Conservation (phyloP, 805 yeast species). For the Saitoella complicata region DNA sequence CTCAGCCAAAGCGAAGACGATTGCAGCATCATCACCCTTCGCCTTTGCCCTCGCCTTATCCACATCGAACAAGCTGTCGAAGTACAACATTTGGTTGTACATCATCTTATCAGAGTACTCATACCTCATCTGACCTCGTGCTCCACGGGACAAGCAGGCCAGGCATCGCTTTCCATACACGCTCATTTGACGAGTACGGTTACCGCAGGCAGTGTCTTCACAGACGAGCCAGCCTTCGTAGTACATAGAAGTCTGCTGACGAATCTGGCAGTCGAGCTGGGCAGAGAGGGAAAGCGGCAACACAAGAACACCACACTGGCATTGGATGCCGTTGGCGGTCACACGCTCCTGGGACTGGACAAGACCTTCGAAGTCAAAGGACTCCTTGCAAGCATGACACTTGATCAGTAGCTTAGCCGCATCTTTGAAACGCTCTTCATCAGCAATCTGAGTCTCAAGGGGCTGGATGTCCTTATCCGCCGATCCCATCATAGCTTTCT, state of each 20-base stretch:
- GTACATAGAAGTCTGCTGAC: constrained; percentile 55
- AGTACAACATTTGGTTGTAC: constrained; percentile 63
- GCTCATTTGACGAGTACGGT: constrained; percentile 65
- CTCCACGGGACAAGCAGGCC: constrained; percentile 40
- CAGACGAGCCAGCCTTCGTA: constrained; percentile 79
- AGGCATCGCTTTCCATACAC: constrained; percentile 82
- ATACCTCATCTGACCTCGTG: constrained; percentile 70
- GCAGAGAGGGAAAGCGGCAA: constrained; percentile 40
- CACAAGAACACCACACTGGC: constrained; percentile 41
- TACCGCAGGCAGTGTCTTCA: constrained; percentile 71
- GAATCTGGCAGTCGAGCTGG: constrained; percentile 59
- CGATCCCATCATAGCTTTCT: constrained; percentile 13
- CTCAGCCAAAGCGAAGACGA: constrained; percentile 55
- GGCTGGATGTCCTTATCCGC: constrained; percentile 33
- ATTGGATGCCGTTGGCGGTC: constrained; percentile 53
- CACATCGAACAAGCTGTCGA: constrained; percentile 60
- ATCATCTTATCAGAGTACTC: constrained; percentile 62
- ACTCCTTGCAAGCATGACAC: constrained; percentile 39
- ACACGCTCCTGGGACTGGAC: constrained; percentile 34
- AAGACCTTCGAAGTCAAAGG: constrained; percentile 61
- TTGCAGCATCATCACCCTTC: constrained; percentile 19
- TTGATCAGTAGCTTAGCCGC: constrained; percentile 37
- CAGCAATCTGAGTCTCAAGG: constrained; percentile 64
- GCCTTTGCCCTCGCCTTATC: constrained; percentile 40
- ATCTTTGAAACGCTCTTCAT: constrained; percentile 63